Conservation (phyloP, 2,329 filamentous ascomycete genomes). For the Trichothecium roseum region DNA sequence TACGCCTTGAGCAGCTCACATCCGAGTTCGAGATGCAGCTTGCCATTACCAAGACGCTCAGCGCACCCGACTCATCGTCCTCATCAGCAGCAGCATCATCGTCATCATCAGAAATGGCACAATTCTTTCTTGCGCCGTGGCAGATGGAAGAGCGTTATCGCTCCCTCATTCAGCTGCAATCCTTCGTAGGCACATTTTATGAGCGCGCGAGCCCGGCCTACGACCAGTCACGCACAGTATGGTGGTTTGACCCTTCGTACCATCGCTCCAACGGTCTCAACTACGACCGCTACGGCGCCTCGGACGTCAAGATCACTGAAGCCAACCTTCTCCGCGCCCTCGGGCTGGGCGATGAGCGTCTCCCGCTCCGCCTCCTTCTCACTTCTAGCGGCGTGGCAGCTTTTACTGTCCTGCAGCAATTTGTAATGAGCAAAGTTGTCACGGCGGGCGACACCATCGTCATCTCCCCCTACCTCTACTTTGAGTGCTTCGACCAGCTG, state of each 20-base stretch:
- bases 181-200: constrained; percentile 2
- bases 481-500: constrained; percentile 4
- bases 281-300: constrained; percentile 5
- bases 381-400: constrained; percentile 5
- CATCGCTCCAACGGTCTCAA: constrained; percentile 4
- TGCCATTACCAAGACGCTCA: constrained; percentile 2
- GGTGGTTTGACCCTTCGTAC: constrained; percentile 5
- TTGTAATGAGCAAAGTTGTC: constrained; percentile 3
- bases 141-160: constrained; percentile 6
- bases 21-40: constrained; percentile 5
- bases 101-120: neutral
- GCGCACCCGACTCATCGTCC: too few relatives aligned
- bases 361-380: constrained; percentile 2
- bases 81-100: neutral
- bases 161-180: constrained; percentile 4
- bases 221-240: constrained; percentile 3
- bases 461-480: constrained; percentile 5
- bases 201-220: constrained; percentile 4
- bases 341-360: constrained; percentile 2
- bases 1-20: constrained; percentile 1
- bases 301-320: constrained; percentile 2
- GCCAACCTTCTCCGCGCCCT: constrained; percentile 1
- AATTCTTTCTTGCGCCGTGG: constrained; percentile 2
- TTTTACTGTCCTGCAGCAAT: constrained; percentile 5
- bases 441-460: constrained; percentile 4